These are phyloP conservation scores for Pichia cactophila DNA, from an alignment of 1,139 yeast species.

Conservation along the genomic window DNA sequence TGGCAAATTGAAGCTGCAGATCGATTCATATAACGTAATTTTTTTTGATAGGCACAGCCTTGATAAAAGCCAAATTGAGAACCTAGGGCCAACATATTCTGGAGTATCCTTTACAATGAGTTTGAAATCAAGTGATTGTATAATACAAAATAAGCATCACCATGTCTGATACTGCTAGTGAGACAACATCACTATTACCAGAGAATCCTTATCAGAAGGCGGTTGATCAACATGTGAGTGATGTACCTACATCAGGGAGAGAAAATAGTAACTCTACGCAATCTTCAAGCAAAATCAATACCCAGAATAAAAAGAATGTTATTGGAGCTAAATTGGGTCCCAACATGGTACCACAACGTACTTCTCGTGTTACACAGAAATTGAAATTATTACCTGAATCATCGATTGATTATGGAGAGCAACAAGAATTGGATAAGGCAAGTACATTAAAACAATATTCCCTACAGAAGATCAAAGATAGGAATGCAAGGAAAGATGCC, in stretches of 20 bases:
- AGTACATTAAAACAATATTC: constrained; percentile 18
- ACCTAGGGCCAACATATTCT: too few species aligned
- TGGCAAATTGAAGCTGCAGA: too few species aligned
- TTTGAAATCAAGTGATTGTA: too few species aligned
- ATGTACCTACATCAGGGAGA: not conserved
- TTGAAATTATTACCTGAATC: constrained; percentile 74
- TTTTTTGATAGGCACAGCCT: not conserved
- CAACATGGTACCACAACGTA: constrained; percentile 68
- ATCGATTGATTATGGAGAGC: constrained; percentile 39
- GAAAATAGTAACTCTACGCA: not conserved
- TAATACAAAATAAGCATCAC: not conserved
- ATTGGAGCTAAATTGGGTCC: constrained; percentile 22
- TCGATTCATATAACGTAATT: too few species aligned
- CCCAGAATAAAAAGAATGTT: constrained; percentile 1
- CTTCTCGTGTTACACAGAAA: constrained; percentile 82
- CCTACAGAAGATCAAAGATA: constrained; percentile 75
- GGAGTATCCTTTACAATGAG: too few species aligned
- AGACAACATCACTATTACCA: constrained; percentile 29
- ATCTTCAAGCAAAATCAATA: not conserved
- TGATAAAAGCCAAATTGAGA: not conserved
- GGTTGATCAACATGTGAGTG: constrained; percentile 1
- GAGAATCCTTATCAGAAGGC: constrained; percentile 30
- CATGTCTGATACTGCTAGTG: constrained; percentile 15
- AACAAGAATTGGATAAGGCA: constrained; percentile 34
- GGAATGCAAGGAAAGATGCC: constrained; percentile 93